phyloP scores from a whole-genome alignment of 495 filamentous ascomycete species.

The Elasticomyces elasticus region DNA sequence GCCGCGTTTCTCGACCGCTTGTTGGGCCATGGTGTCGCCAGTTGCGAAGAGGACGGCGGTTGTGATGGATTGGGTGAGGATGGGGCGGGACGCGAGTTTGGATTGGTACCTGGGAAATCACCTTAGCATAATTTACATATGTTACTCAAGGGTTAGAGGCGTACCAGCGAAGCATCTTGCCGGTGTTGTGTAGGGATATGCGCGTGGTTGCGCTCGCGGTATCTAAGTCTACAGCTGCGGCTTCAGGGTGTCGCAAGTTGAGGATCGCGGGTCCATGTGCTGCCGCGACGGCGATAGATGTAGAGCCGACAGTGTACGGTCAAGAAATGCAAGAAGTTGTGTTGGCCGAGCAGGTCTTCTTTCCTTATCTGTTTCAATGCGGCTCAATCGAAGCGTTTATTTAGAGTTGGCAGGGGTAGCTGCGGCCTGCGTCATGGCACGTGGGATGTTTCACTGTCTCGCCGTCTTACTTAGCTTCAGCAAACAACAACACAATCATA shows the following conservation, averaged over 20 bases:
- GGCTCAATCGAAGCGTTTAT: no score
- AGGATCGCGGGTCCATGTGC: background rate
- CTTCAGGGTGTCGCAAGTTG: background rate
- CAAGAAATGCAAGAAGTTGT: no score
- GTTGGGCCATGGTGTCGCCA: conserved; percentile 87
- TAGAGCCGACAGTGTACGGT: background rate
- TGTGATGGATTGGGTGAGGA: conserved; percentile 81
- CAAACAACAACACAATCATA: background rate
- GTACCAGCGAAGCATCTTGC: conserved; percentile 9
- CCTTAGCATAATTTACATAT: background rate
- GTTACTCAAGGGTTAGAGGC: background rate
- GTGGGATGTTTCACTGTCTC: background rate
- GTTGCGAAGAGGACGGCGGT: conserved; percentile 84
- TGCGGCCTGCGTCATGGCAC: no score
- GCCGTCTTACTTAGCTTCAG: no score
- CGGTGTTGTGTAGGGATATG: background rate
- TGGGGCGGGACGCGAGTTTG: conserved; percentile 65
- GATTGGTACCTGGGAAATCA: conserved; percentile 65
- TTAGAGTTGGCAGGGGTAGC: no score
- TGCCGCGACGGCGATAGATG: background rate
- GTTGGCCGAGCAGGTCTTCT: no score
- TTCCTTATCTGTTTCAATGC: no score
- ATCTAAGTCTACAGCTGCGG: background rate
- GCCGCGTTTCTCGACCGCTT: conserved; percentile 76
- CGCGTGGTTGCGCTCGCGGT: background rate